These are phyloP conservation scores for Pisolithus tinctorius DNA, from an alignment of 768 basidiomycete genomes.

Conservation along the genomic window DNA sequence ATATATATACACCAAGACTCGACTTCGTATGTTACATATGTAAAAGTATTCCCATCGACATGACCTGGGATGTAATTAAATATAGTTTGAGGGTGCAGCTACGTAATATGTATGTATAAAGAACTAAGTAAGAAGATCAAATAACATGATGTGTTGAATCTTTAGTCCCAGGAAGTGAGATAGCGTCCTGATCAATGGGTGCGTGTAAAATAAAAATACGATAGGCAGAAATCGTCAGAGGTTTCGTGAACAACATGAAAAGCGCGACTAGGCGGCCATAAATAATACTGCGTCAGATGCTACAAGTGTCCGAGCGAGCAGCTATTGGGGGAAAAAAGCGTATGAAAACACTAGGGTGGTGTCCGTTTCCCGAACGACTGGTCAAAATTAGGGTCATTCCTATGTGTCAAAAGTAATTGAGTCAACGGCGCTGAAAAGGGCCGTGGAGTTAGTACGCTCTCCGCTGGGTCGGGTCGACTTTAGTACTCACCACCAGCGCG, in stretches of 20 bases:
- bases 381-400: neutral
- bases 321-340: neutral
- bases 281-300: neutral
- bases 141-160: neutral
- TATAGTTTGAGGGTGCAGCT: conserved; percentile 2
- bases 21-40: neutral
- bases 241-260: neutral
- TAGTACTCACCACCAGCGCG: conserved; percentile 38
- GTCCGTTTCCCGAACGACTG: neutral
- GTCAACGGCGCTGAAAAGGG: conserved; percentile 12
- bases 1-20: too few relatives aligned
- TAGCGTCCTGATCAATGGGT: neutral
- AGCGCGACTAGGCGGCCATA: neutral
- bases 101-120: neutral
- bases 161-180: neutral
- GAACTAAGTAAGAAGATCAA: neutral
- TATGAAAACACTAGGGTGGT: neutral
- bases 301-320: neutral
- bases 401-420: neutral
- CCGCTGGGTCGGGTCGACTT: conserved; percentile 1
- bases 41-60: neutral
- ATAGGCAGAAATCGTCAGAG: neutral
- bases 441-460: conserved; percentile 11
- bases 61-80: neutral
- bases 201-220: neutral